Evolutionary conservation across 2,329 filamentous ascomycete species (phyloP).

Genomic region (Leptographium galeiforme): DNA sequence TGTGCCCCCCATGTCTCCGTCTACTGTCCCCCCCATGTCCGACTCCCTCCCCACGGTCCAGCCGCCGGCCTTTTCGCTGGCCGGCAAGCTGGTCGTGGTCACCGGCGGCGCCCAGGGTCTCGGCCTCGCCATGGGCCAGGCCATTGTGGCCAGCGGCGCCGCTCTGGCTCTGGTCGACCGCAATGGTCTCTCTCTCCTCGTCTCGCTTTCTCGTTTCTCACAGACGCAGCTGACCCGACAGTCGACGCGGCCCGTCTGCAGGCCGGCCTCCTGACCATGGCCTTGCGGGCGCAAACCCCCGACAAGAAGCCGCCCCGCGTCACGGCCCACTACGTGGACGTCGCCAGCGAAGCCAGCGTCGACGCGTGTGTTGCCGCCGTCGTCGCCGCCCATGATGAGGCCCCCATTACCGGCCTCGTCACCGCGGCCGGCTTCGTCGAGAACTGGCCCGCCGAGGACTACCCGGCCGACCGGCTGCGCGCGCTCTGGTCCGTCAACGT

Average conservation of each 20-base stretch:
- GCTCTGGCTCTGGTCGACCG: slow-evolving; percentile 87
- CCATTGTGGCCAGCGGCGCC: slow-evolving; percentile 74
- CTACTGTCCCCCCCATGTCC: too few species aligned
- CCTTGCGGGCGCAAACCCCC: slow-evolving; percentile 70
- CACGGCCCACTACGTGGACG: slow-evolving; percentile 82
- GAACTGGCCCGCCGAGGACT: slow-evolving; percentile 84
- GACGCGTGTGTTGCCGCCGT: slow-evolving; percentile 59
- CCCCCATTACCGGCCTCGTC: slow-evolving; percentile 77
- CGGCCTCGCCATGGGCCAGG: slow-evolving; percentile 86
- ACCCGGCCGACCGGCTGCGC: slow-evolving; percentile 80
- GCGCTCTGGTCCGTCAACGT: slow-evolving; percentile 95
- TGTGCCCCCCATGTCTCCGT: too few species aligned
- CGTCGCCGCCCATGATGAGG: slow-evolving; percentile 41
- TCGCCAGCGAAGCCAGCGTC: slow-evolving; percentile 68
- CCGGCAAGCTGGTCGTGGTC: slow-evolving; percentile 70
- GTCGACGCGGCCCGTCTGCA: slow-evolving; percentile 75
- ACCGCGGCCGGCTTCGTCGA: slow-evolving; percentile 96
- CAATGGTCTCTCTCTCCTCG: slow-evolving; percentile 31
- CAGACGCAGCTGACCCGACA: slow-evolving; percentile 19
- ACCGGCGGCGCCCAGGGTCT: slow-evolving; percentile 84
- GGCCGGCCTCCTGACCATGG: slow-evolving; percentile 57
- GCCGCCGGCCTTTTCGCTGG: slow-evolving; percentile 29
- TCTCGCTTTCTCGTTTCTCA: neutral
- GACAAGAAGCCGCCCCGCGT: slow-evolving; percentile 55
- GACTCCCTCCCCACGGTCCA: neutral